phyloP scores from a whole-genome alignment of 371 early-diverging fungal genomes.

The Apophysomyces trapeziformis region DNA sequence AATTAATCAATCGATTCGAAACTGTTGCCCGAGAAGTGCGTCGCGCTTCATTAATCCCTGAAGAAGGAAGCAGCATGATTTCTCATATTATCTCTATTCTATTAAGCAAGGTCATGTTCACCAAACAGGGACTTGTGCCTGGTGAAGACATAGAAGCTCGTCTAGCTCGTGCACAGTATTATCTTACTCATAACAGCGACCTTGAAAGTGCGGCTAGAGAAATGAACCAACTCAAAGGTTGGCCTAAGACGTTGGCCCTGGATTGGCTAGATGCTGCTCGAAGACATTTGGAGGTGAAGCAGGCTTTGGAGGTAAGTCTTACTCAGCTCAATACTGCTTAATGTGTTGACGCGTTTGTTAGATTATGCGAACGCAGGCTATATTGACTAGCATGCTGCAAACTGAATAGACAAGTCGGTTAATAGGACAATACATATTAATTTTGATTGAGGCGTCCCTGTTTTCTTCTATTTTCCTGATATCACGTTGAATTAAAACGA shows the following conservation, averaged over 20 bases:
- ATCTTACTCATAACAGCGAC: slow-evolving; percentile 72
- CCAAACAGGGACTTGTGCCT: slow-evolving; percentile 84
- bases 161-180: slow-evolving; percentile 81
- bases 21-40: slow-evolving; percentile 75
- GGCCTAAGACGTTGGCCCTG: slow-evolving; percentile 87
- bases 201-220: slow-evolving; percentile 92
- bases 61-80: slow-evolving; percentile 79
- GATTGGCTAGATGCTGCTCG: slow-evolving; percentile 93
- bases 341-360: not conserved
- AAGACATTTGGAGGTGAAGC: slow-evolving; percentile 86
- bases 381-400: slow-evolving; percentile 24
- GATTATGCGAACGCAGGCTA: slow-evolving; percentile 27
- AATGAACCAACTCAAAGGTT: slow-evolving; percentile 92
- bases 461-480: too few relatives aligned
- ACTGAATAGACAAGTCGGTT: slow-evolving; percentile 11
- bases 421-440: too few relatives aligned
- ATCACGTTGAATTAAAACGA: not conserved
- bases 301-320: slow-evolving; percentile 78
- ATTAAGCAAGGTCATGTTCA: slow-evolving; percentile 82
- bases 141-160: slow-evolving; percentile 93
- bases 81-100: slow-evolving; percentile 78
- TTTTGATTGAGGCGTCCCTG: too few relatives aligned
- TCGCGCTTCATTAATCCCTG: slow-evolving; percentile 84
- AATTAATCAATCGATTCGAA: slow-evolving; percentile 78
- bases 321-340: not conserved